phyloP scores from a whole-genome alignment of 1,284 basidiomycete genomes.

The Malassezia arunalokei region DNA sequence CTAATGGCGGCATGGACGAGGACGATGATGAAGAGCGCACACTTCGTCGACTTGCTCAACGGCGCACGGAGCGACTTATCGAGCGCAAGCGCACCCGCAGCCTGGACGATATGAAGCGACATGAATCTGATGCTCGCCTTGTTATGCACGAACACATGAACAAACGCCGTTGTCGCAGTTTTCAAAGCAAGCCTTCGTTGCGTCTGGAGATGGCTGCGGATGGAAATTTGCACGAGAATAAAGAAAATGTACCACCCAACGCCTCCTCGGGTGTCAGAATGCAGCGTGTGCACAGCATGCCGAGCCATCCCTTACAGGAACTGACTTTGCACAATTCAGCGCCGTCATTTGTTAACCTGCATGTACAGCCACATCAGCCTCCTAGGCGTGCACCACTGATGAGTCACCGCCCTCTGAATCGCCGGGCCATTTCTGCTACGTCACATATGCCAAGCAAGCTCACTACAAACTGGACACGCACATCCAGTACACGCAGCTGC shows the following conservation, averaged over 20 bases:
- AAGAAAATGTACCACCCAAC: background rate
- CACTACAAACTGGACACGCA: slow-evolving; percentile 2
- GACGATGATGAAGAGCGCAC: slow-evolving; percentile 43
- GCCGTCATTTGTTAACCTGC: background rate
- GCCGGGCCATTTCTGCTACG: background rate
- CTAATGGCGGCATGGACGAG: slow-evolving; percentile 2
- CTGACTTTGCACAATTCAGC: background rate
- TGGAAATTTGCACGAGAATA: slow-evolving; percentile 13
- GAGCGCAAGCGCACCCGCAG: slow-evolving; percentile 5
- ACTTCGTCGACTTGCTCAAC: slow-evolving; percentile 32
- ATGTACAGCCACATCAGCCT: background rate
- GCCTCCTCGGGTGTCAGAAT: background rate
- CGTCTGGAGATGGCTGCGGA: slow-evolving; percentile 30
- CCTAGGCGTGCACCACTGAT: background rate
- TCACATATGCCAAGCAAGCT: background rate
- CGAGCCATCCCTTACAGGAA: background rate
- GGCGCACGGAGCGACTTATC: slow-evolving; percentile 13
- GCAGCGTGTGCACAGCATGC: slow-evolving; percentile 1
- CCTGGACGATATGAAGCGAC: slow-evolving; percentile 2
- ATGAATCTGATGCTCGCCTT: slow-evolving; percentile 21
- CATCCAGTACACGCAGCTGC: slow-evolving; percentile 13
- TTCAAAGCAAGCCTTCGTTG: slow-evolving; percentile 16
- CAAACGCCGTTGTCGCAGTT: slow-evolving; percentile 3
- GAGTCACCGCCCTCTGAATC: background rate
- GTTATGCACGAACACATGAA: slow-evolving; percentile 18